Evolutionary conservation across 2,329 filamentous ascomycete species (phyloP).

Genomic region (Juglanconis juglandina): DNA sequence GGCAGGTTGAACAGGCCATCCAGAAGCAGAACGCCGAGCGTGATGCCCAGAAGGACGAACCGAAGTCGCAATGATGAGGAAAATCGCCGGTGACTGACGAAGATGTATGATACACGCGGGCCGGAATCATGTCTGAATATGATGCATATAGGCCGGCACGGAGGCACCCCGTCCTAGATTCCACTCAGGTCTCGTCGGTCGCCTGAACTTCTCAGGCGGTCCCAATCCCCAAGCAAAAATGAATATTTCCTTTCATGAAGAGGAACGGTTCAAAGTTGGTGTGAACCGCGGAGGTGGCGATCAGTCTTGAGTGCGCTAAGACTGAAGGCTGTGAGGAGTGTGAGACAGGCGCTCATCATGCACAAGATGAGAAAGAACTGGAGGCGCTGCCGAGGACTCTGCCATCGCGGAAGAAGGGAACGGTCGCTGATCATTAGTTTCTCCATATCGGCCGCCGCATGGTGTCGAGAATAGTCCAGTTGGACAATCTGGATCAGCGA

Average conservation of each 20-base stretch:
- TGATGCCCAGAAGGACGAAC: slow-evolving; percentile 11
- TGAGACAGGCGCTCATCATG: slow-evolving; percentile 14
- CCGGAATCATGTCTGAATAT: slow-evolving; percentile 7
- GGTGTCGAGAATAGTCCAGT: slow-evolving; percentile 3
- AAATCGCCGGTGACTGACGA: not conserved
- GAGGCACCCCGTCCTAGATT: slow-evolving; percentile 1
- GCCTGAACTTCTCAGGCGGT: not conserved
- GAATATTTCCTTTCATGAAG: not conserved
- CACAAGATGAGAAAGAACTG: slow-evolving; percentile 11
- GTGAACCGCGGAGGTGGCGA: slow-evolving; percentile 9
- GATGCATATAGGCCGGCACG: not conserved
- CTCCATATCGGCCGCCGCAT: slow-evolving; percentile 11
- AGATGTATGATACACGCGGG: slow-evolving; percentile 7
- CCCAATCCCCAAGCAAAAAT: slow-evolving; percentile 2
- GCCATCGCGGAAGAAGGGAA: not conserved
- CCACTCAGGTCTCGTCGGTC: slow-evolving; percentile 3
- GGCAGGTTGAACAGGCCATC: slow-evolving; percentile 62
- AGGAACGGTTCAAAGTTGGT: not conserved
- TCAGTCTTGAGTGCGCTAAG: slow-evolving; percentile 9
- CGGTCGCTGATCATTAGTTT: not conserved
- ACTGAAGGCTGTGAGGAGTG: slow-evolving; percentile 13
- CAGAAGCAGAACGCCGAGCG: slow-evolving; percentile 30
- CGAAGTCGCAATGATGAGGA: slow-evolving; percentile 16
- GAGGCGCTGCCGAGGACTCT: slow-evolving; percentile 7
- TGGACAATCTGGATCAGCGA: slow-evolving; percentile 9